Evolutionary conservation across 371 early-diverging fungal genomes (phyloP).

Genomic region (Actinomortierella wolfii): DNA sequence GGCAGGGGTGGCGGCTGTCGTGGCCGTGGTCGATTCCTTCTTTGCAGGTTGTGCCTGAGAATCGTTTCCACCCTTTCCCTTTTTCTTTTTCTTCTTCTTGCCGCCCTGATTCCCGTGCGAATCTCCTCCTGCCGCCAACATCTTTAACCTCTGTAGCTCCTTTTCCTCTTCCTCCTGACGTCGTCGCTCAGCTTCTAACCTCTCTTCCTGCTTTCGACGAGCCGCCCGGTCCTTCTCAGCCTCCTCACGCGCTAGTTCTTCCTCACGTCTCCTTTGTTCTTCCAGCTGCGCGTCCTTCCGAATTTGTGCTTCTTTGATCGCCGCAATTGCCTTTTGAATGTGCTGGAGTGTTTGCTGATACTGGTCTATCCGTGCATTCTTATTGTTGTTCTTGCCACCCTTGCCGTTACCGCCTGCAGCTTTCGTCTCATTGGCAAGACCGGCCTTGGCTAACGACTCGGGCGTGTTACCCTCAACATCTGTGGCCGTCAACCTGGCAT

Average conservation of each 20-base stretch:
- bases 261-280: constrained; percentile 42
- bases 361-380: constrained; percentile 13
- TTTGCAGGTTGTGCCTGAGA: constrained; percentile 3
- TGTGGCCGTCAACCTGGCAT: constrained; percentile 37
- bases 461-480: constrained; percentile 45
- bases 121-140: constrained; percentile 27
- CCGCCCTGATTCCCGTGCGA: constrained; percentile 17
- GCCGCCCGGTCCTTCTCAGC: constrained; percentile 44
- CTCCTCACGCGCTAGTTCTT: constrained; percentile 41
- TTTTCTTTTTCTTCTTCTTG: constrained; percentile 45
- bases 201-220: constrained; percentile 45
- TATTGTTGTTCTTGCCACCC: constrained; percentile 6
- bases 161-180: constrained; percentile 41
- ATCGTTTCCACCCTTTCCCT: constrained; percentile 6
- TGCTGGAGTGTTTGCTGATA: constrained; percentile 35
- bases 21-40: constrained; percentile 14
- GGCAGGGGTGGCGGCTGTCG: constrained; percentile 6
- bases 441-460: constrained; percentile 38
- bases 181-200: constrained; percentile 41
- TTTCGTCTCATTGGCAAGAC: constrained; percentile 28
- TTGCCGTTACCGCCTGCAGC: constrained; percentile 5
- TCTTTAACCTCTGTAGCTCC: constrained; percentile 41
- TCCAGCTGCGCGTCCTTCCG: constrained; percentile 42
- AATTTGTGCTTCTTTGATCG: constrained; percentile 40
- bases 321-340: constrained; percentile 38